A percentile compares a stretch with the other conserved stretches of the same genome.
phyloP scores from a whole-genome alignment of 2,329 filamentous ascomycete species.

The Grosmannia huntii region DNA sequence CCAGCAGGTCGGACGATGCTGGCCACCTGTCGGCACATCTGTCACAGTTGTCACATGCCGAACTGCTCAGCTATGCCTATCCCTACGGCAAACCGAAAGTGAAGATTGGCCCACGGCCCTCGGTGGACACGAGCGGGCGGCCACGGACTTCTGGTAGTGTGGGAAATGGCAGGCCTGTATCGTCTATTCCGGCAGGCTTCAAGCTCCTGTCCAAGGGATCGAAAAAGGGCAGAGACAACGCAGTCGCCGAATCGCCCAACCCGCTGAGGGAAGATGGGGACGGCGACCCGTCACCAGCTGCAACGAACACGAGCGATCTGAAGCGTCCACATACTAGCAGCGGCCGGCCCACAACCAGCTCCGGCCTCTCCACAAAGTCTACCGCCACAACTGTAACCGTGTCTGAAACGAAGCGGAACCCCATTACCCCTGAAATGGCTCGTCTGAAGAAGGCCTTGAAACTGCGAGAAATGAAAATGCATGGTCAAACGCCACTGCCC shows the following conservation, averaged over 20 bases:
- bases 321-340: conserved; percentile 22
- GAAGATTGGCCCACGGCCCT: conserved; percentile 78
- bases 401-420: conserved; percentile 26
- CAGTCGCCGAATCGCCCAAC: not conserved
- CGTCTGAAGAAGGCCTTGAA: conserved; percentile 91
- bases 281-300: too few relatives aligned
- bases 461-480: conserved; percentile 65
- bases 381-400: conserved; percentile 24
- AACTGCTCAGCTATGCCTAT: conserved; percentile 37
- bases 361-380: conserved; percentile 30
- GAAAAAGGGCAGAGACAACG: conserved; percentile 27
- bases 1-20: conserved; percentile 29
- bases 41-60: conserved; percentile 34
- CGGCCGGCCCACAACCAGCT: conserved; percentile 29
- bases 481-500: conserved; percentile 17
- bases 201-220: conserved; percentile 51
- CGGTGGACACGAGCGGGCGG: conserved; percentile 48
- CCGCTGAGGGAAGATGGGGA: not conserved
- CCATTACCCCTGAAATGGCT: conserved; percentile 78
- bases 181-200: conserved; percentile 68
- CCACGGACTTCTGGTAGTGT: conserved; percentile 47
- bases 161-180: conserved; percentile 56
- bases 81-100: conserved; percentile 61
- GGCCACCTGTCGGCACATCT: conserved; percentile 39
- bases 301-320: conserved; percentile 13